Evolutionary conservation across 2,329 filamentous ascomycete species (phyloP).

Genomic region (Penicillium psychrosexuale): DNA sequence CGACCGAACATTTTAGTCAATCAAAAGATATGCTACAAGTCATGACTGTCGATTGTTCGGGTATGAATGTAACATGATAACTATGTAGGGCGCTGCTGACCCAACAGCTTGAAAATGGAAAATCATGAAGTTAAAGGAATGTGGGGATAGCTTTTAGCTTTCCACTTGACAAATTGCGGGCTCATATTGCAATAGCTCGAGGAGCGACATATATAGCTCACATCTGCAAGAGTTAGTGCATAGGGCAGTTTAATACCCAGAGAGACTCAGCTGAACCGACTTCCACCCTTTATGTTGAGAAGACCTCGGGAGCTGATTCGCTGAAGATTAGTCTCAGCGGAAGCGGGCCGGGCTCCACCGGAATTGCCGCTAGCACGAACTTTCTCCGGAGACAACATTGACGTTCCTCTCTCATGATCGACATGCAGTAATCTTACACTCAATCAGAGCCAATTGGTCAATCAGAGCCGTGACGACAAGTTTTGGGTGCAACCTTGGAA

Average conservation of each 20-base stretch:
- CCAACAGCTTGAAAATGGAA: not conserved
- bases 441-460: not conserved
- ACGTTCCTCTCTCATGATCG: not conserved
- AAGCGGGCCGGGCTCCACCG: conserved; percentile 2
- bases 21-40: not conserved
- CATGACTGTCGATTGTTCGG: not conserved
- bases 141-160: not conserved
- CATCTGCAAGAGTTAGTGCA: not conserved
- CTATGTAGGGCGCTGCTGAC: not conserved
- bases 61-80: not conserved
- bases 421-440: not conserved
- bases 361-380: not conserved
- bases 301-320: not conserved
- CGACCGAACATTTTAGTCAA: too few species aligned
- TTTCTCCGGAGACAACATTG: not conserved
- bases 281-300: not conserved
- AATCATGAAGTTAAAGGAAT: not conserved
- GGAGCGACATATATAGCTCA: not conserved
- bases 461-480: not conserved
- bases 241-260: not conserved
- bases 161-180: not conserved
- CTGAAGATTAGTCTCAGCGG: not conserved
- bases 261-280: not conserved
- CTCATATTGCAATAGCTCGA: not conserved
- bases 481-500: not conserved